phyloP scores from a whole-genome alignment of 176 grass and related monocot genomes.

The Lolium multiflorum region DNA sequence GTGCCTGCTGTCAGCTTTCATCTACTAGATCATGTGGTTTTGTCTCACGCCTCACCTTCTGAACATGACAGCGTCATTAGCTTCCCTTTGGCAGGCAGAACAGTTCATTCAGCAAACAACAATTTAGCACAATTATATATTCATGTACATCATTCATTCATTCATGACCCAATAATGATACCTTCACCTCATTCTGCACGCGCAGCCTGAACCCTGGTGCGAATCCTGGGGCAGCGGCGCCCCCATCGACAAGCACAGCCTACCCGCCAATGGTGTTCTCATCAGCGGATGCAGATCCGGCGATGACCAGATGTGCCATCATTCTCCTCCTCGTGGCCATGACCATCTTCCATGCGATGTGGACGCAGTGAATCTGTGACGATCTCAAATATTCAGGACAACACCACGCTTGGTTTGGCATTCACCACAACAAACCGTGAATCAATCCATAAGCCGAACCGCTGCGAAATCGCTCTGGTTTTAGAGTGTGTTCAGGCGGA shows the following conservation, averaged over 20 bases:
- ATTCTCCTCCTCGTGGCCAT: background rate
- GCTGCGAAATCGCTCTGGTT: no score
- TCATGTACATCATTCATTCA: background rate
- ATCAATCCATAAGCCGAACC: no score
- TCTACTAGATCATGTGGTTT: no score
- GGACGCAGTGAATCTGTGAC: background rate
- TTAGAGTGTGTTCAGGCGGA: no score
- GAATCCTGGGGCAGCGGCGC: constrained; percentile 42
- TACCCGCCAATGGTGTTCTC: constrained; percentile 41
- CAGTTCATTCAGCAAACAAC: no score
- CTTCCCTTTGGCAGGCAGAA: no score
- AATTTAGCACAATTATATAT: no score
- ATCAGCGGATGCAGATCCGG: background rate
- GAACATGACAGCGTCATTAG: no score
- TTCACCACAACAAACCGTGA: background rate
- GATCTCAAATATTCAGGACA: background rate
- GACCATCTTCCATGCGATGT: background rate
- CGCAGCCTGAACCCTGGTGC: background rate
- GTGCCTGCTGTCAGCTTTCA: no score
- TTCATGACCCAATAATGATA: constrained; percentile 6
- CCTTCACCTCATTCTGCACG: background rate
- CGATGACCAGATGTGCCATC: background rate
- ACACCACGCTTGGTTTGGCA: background rate
- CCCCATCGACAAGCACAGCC: background rate
- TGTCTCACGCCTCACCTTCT: no score